Evolutionary conservation across 345 rosid genomes (phyloP).

Genomic region (Gossypium anomalum): DNA sequence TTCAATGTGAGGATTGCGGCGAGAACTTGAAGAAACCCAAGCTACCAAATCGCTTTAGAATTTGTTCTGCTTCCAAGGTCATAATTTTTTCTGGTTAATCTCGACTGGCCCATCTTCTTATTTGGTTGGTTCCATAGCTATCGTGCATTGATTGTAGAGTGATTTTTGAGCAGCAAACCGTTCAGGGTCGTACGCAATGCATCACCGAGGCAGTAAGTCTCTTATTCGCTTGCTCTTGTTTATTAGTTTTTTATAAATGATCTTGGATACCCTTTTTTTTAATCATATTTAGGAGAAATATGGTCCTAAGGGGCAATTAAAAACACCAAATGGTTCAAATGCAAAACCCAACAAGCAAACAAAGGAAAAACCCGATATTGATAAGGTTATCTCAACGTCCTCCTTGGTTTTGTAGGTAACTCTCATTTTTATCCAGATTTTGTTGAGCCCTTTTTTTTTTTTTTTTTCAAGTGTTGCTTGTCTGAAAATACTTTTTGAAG

Average conservation of each 20-base stretch:
- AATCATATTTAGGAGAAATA: constrained; percentile 65
- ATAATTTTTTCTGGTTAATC: neutral
- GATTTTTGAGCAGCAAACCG: constrained; percentile 53
- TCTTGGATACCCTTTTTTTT: neutral
- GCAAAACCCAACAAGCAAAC: constrained; percentile 51
- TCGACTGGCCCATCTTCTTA: neutral
- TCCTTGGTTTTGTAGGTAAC: constrained; percentile 94
- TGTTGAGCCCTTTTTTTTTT: neutral
- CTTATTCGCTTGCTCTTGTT: neutral
- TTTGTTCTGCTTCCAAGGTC: constrained; percentile 80
- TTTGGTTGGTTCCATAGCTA: constrained; percentile 35
- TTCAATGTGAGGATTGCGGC: constrained; percentile 96
- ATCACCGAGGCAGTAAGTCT: constrained; percentile 21
- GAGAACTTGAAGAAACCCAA: constrained; percentile 92
- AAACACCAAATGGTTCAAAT: constrained; percentile 45
- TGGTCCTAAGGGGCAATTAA: constrained; percentile 76
- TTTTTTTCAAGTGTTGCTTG: neutral
- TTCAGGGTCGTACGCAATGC: constrained; percentile 85
- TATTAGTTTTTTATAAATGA: neutral
- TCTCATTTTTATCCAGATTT: neutral
- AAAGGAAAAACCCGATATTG: constrained; percentile 62
- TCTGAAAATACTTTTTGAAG: too few species aligned
- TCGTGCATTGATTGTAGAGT: constrained; percentile 92
- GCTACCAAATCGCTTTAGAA: constrained; percentile 67
- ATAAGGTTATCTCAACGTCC: constrained; percentile 76